phyloP scores from a whole-genome alignment of 805 yeast genomes.

The Candida vaughaniae region DNA sequence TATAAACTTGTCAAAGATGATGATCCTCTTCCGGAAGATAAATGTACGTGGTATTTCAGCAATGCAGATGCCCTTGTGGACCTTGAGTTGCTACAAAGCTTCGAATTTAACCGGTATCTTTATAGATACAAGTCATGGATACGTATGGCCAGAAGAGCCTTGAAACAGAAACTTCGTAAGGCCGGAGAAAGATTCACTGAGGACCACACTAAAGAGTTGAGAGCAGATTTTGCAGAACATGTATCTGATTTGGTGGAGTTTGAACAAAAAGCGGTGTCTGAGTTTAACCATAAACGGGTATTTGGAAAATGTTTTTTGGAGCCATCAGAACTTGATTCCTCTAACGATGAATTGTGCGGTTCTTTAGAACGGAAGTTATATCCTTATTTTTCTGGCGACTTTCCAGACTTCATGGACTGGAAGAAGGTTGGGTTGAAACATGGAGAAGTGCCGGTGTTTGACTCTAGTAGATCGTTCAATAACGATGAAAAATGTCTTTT shows the following conservation, averaged over 20 bases:
- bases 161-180: slow-evolving; percentile 14
- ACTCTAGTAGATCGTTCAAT: neutral
- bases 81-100: slow-evolving; percentile 10
- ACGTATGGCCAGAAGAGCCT: slow-evolving; percentile 16
- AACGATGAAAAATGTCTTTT: slow-evolving; percentile 14
- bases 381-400: slow-evolving; percentile 30
- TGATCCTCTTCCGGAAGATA: neutral
- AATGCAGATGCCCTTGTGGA: slow-evolving; percentile 10
- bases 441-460: slow-evolving; percentile 14
- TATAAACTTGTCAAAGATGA: neutral
- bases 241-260: slow-evolving; percentile 9
- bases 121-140: slow-evolving; percentile 29
- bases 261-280: slow-evolving; percentile 19
- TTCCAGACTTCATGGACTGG: slow-evolving; percentile 23
- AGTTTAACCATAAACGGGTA: slow-evolving; percentile 22
- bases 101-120: slow-evolving; percentile 18
- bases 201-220: slow-evolving; percentile 13
- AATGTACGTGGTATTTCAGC: slow-evolving; percentile 19
- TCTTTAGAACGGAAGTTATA: slow-evolving; percentile 17
- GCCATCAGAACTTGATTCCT: neutral
- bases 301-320: slow-evolving; percentile 27
- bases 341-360: slow-evolving; percentile 12
- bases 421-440: slow-evolving; percentile 8
- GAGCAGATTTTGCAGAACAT: slow-evolving; percentile 10
- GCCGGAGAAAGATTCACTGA: slow-evolving; percentile 14